Base-by-base conservation (phyloP, 129 eudicot genomes). In the Escallonia herrerae region DNA sequence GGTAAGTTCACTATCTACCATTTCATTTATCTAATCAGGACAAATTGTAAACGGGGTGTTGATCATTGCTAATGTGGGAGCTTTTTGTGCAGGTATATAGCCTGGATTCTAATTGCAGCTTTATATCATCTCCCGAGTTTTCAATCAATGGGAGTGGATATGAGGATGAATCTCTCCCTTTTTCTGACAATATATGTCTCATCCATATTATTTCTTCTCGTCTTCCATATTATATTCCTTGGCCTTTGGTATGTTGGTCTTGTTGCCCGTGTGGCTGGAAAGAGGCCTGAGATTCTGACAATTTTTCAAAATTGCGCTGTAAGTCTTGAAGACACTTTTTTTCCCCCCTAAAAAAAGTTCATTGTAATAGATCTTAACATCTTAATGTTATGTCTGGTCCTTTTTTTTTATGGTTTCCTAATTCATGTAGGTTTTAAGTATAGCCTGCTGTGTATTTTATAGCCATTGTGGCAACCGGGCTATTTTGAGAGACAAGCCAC, bases 391-490 rank as follows among this genome's bases (percentile, higher is more conserved):
- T 14, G 39, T 15, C 22, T 46, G 67, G 53, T 80, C 52, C 76
- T 67, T 54, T 68, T 83, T 37, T 46, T 5, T 68, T 52, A 67
- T 46, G 64, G 57, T 66, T 65, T 66, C 67, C 40, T 55, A 66
- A 48, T 56, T 13, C 78, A 42, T 84, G 86, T 81, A 94, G 99
- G 99, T 94, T 13, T 81, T 94, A 74, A 94, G 99, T 79, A 78
- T 89, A 59, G 99, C 99, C 2, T 94, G 99, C 71, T 94, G 97
- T 78, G 95, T 94, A 40, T 89, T 94, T 64, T 94, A 94, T 94
- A 94, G 99, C 82, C 99, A 94, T 66, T 89, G 99, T 89, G 99
- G 99, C 76, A 94, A 94, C 74, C 97, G 82, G 15, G 95, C 95
- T 47, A 72, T 79, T 56, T 48, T 84, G 80, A 94, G 81, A 66